These are phyloP conservation scores for Solanum chacoense DNA, from an alignment of 305 asterid species.

Conservation along the genomic window DNA sequence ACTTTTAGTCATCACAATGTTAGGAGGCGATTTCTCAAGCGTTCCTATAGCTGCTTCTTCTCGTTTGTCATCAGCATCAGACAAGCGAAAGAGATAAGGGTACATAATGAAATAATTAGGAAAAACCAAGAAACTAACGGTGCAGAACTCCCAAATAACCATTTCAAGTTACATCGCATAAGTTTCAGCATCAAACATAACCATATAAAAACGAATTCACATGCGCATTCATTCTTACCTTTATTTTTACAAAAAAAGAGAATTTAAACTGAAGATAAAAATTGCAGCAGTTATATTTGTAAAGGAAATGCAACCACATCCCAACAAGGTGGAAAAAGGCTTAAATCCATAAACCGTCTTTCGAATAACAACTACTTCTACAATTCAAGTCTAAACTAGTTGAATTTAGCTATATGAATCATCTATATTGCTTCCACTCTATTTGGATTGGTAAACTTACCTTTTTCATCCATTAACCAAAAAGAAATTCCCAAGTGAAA, in stretches of 20 bases:
- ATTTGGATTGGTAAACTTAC: neutral
- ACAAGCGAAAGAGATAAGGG: neutral
- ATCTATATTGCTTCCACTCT: neutral
- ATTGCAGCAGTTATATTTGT: neutral
- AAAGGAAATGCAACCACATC: neutral
- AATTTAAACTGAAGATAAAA: neutral
- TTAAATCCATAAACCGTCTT: neutral
- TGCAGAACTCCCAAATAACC: neutral
- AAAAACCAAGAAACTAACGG: neutral
- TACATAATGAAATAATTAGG: neutral
- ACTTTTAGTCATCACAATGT: slow-evolving; percentile 15
- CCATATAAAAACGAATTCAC: neutral
- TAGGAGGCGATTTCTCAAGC: slow-evolving; percentile 45
- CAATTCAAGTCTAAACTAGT: neutral
- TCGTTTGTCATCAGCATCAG: slow-evolving; percentile 35
- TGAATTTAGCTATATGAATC: neutral
- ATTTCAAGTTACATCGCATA: neutral
- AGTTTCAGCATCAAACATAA: neutral
- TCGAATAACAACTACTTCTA: neutral
- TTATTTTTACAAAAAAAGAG: neutral
- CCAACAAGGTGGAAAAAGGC: neutral
- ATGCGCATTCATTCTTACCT: neutral
- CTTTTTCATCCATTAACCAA: neutral
- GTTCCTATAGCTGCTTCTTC: slow-evolving; percentile 50
- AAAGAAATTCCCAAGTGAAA: neutral